Conservation (phyloP, 805 yeast genomes). For the Cyberlindnera mycetangii region DNA sequence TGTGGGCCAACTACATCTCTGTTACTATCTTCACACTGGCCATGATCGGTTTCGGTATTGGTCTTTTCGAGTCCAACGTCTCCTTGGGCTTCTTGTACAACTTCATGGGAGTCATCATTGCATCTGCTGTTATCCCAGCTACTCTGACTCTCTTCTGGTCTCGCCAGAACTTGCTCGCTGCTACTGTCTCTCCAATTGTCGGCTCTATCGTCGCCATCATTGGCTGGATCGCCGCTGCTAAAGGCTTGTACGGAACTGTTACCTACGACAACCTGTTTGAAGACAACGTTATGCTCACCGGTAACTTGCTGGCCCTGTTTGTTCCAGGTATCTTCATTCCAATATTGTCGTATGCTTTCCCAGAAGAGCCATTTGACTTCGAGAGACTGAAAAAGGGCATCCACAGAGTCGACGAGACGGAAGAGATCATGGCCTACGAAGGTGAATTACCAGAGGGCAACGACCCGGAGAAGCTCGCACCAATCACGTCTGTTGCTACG, state of each 20-base stretch:
- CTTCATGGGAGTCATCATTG: conserved; percentile 85
- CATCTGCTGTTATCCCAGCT: conserved; percentile 82
- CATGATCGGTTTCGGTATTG: conserved; percentile 83
- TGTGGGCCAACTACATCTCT: conserved; percentile 33
- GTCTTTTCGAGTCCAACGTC: conserved; percentile 76
- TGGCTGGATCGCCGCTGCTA: conserved; percentile 59
- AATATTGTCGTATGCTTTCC: conserved; percentile 61
- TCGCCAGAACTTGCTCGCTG: conserved; percentile 67
- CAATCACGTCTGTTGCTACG: conserved; percentile 32
- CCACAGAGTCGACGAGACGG: conserved; percentile 67
- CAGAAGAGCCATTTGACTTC: conserved; percentile 69
- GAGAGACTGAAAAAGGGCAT: conserved; percentile 50
- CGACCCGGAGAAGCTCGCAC: conserved; percentile 26
- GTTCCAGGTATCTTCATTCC: conserved; percentile 71
- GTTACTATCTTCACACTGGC: conserved; percentile 41
- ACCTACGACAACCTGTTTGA: conserved; percentile 62
- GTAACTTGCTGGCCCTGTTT: conserved; percentile 78
- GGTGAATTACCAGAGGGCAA: conserved; percentile 21
- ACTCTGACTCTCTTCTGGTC: conserved; percentile 61
- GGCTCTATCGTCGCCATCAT: conserved; percentile 74
- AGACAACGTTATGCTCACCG: conserved; percentile 87
- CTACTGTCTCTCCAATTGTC: conserved; percentile 69
- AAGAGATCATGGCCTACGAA: conserved; percentile 52
- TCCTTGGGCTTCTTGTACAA: conserved; percentile 86
- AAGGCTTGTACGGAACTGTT: conserved; percentile 39